Evolutionary conservation across 108 stramenopile genomes (phyloP).

Genomic region (Parmales sp.): DNA sequence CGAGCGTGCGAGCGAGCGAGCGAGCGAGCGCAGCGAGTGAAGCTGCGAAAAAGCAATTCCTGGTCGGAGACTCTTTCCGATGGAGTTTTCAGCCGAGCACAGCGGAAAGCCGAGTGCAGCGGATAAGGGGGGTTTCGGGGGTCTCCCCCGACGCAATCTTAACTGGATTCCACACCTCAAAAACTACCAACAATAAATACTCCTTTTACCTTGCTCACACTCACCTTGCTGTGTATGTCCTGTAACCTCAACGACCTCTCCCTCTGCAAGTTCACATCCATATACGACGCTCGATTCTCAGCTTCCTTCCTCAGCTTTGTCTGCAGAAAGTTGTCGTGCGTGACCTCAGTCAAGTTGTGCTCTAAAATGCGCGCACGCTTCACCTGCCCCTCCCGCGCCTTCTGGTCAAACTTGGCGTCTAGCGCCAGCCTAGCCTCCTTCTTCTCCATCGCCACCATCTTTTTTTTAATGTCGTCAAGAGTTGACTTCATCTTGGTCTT

Average conservation of each 20-base stretch:
- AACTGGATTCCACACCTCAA: too few relatives aligned
- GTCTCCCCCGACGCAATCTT: too few relatives aligned
- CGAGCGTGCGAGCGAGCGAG: too few relatives aligned
- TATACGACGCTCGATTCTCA: background rate
- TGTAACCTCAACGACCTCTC: conserved; percentile 2
- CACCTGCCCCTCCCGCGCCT: background rate
- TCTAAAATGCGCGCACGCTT: background rate
- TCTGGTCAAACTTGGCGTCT: background rate
- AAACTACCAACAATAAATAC: too few relatives aligned
- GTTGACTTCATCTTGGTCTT: background rate
- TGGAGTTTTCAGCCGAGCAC: too few relatives aligned
- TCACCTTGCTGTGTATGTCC: background rate
- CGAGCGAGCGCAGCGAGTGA: too few relatives aligned
- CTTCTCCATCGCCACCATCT: background rate
- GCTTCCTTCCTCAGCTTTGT: background rate
- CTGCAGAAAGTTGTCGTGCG: conserved; percentile 5
- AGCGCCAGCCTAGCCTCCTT: background rate
- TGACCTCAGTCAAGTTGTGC: background rate
- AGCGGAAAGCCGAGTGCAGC: too few relatives aligned
- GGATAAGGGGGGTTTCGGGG: too few relatives aligned
- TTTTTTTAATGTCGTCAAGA: background rate
- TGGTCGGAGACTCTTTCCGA: too few relatives aligned
- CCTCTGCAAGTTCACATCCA: background rate
- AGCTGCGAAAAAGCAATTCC: too few relatives aligned
- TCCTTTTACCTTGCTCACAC: too few relatives aligned